Evolutionary conservation across 1,284 basidiomycete genomes (phyloP).

Genomic region (Naganishia sp.): DNA sequence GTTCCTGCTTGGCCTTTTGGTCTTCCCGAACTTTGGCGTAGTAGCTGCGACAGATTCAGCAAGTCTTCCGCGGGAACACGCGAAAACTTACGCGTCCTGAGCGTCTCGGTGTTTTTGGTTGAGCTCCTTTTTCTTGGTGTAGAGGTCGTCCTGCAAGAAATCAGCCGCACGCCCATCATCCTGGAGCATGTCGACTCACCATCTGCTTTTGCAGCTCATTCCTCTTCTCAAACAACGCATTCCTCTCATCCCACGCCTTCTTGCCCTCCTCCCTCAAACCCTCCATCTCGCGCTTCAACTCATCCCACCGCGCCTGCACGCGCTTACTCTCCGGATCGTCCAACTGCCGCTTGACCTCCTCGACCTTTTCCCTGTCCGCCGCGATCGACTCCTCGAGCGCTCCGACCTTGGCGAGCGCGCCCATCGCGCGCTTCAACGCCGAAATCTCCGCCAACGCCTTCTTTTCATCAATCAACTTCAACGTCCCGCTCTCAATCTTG

Average conservation of each 20-base stretch:
- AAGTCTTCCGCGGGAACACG: neutral
- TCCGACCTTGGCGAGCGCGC: slow-evolving; percentile 62
- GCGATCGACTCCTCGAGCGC: slow-evolving; percentile 83
- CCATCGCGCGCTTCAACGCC: slow-evolving; percentile 68
- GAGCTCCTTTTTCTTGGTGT: slow-evolving; percentile 75
- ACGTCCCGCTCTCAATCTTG: slow-evolving; percentile 84
- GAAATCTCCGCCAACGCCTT: slow-evolving; percentile 87
- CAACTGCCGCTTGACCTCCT: slow-evolving; percentile 79
- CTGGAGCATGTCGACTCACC: slow-evolving; percentile 38
- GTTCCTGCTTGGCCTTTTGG: slow-evolving; percentile 78
- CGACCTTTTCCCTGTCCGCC: slow-evolving; percentile 69
- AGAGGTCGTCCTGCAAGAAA: slow-evolving; percentile 63
- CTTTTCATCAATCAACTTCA: slow-evolving; percentile 97
- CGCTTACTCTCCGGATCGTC: slow-evolving; percentile 91
- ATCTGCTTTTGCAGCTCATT: slow-evolving; percentile 70
- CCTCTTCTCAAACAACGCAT: slow-evolving; percentile 85
- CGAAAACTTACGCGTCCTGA: slow-evolving; percentile 62
- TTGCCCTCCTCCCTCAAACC: slow-evolving; percentile 82
- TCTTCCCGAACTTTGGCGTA: slow-evolving; percentile 75
- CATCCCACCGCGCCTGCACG: slow-evolving; percentile 76
- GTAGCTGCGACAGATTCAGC: slow-evolving; percentile 53
- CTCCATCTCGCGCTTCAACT: slow-evolving; percentile 83
- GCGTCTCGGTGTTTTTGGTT: slow-evolving; percentile 71
- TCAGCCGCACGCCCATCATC: slow-evolving; percentile 23
- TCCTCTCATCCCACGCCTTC: slow-evolving; percentile 76